Evolutionary conservation across 306 rosid species (phyloP).

Genomic region (Casuarina equisetifolia): DNA sequence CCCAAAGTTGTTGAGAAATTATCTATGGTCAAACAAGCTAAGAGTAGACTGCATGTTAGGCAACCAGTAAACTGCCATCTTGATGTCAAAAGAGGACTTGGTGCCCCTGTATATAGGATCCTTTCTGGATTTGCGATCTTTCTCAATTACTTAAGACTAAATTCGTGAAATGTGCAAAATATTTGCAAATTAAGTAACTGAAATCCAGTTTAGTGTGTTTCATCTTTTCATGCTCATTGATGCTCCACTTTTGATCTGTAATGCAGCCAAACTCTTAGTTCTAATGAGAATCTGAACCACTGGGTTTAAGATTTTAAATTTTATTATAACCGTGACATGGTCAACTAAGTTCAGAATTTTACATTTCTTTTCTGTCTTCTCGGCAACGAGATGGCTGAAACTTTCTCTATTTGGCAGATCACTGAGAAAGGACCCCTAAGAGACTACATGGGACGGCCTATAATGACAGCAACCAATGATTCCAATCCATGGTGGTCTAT

Average conservation of each 20-base stretch:
- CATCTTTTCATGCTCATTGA: not conserved
- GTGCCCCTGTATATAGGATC: not conserved
- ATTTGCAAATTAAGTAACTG: not conserved
- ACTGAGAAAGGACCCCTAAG: conserved; percentile 60
- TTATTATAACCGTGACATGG: conserved; percentile 6
- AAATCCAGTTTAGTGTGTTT: not conserved
- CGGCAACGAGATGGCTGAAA: conserved; percentile 10
- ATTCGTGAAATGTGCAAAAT: not conserved
- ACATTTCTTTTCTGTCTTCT: conserved; percentile 13
- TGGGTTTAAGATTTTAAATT: not conserved
- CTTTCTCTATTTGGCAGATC: conserved; percentile 46
- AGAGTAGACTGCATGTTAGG: not conserved
- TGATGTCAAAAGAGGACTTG: not conserved
- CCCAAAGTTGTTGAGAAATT: not conserved
- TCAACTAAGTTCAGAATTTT: conserved; percentile 18
- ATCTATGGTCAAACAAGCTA: not conserved
- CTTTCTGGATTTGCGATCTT: not conserved
- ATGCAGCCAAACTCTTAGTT: too few relatives aligned
- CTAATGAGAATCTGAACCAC: too few relatives aligned
- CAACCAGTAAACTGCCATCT: not conserved
- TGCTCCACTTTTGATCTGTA: not conserved
- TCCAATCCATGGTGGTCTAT: conserved; percentile 94
- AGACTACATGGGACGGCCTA: conserved; percentile 65
- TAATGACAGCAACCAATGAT: conserved; percentile 62
- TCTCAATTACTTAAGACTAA: not conserved